Percentiles rank a stretch among this genome's conserved stretches.
Conservation (phyloP, 108 stramenopile genomes). For the Nitzschia sp. region DNA sequence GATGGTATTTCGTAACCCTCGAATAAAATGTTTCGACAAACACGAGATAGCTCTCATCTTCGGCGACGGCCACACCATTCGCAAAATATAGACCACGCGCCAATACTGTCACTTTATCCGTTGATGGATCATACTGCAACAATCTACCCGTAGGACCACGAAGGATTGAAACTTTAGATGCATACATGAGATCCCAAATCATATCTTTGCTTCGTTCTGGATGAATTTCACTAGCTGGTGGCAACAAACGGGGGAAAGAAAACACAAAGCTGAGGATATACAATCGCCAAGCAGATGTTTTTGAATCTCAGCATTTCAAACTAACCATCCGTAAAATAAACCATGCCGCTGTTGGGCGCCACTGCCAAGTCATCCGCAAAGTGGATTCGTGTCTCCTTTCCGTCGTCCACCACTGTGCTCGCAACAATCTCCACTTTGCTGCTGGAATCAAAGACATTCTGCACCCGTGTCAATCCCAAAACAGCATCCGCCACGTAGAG, state of each 20-base stretch:
- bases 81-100: slow-evolving; percentile 52
- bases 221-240: slow-evolving; percentile 44
- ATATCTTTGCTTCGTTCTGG: slow-evolving; percentile 15
- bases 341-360: slow-evolving; percentile 57
- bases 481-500: slow-evolving; percentile 72
- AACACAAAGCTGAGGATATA: background rate
- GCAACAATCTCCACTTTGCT: slow-evolving; percentile 70
- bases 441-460: slow-evolving; percentile 22
- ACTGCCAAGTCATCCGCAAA: slow-evolving; percentile 69
- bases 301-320: no score
- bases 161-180: slow-evolving; percentile 56
- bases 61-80: slow-evolving; percentile 65
- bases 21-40: slow-evolving; percentile 51
- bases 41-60: slow-evolving; percentile 54
- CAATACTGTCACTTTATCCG: slow-evolving; percentile 56
- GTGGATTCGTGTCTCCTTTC: slow-evolving; percentile 23
- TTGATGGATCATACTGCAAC: slow-evolving; percentile 60
- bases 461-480: slow-evolving; percentile 57
- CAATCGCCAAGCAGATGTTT: background rate
- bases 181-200: slow-evolving; percentile 62
- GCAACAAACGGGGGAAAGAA: background rate
- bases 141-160: slow-evolving; percentile 62
- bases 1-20: slow-evolving; percentile 52
- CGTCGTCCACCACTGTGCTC: slow-evolving; percentile 44
- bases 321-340: slow-evolving; percentile 69